Base-by-base conservation (phyloP, 768 basidiomycete species). In the Tylopilus sp. region DNA sequence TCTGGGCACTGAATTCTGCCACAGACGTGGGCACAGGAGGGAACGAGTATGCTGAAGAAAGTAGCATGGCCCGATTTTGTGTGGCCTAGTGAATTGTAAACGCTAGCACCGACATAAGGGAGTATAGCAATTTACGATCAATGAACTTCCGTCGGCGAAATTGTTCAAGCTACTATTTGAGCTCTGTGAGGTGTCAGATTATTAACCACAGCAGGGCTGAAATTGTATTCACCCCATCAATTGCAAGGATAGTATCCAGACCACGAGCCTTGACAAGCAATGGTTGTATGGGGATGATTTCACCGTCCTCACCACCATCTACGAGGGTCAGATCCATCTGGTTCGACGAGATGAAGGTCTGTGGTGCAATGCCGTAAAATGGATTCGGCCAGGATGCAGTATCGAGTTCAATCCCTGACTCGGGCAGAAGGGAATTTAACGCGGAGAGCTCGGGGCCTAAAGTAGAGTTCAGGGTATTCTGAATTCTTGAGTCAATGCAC, bases 221-320 rank as follows among this genome's bases (percentile, higher is more conserved):
- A 2, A 26, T 1, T 4, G 6, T 1, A 52, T 71, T 49, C 59
- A 68, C 62, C 10, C 68, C 71, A 58, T 82, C 81, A 41, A 81
- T 72, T 0, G 78, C 79, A 28, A 82, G 42, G 57, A 82, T 75
- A 7, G 73, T 70, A 51, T 82, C 80, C 46, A 81, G 58, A 0
- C 58, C 65, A 40, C 80, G 74, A 21, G 69, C 69, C 35, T 72
- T 65, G 43, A 79, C 72, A 12, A 81, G 70, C 35, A 82, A 69
- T 2, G 81, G 81, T 44, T 76, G 75, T 17, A 80, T 26, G 4
- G 80, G 78, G 33, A 79, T 64, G 44, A 75, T 57, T 55, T 76
- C 69, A 13, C 75, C 75, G 40, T 74, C 67, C 50, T 71, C 69
- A 8, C 75, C 76, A 22, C 75, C 76, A 44, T 77, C 74, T 30